Percentiles rank a stretch among this genome's conserved stretches.
Conservation (phyloP, 192 early-diverging fungal genomes). For the Jimgerdemannia flammicorona region DNA sequence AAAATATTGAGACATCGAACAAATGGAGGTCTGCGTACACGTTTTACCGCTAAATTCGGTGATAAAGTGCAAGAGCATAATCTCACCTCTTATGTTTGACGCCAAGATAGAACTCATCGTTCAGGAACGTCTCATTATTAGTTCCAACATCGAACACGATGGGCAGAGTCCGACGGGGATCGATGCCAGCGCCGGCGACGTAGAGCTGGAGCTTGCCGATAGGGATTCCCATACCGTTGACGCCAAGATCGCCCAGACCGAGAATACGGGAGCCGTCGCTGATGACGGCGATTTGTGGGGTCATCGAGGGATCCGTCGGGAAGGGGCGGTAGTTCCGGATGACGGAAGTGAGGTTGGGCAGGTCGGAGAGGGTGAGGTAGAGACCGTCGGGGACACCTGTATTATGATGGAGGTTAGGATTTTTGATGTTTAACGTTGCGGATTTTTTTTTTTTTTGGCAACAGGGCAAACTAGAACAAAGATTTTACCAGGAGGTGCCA, state of each 20-base stretch:
- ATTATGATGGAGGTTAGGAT: neutral
- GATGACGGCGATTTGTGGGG: constrained; percentile 87
- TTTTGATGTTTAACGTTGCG: too few species aligned
- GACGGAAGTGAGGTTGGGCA: constrained; percentile 70
- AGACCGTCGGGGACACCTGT: constrained; percentile 69
- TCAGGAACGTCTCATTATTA: constrained; percentile 74
- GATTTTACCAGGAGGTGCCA: constrained; percentile 61
- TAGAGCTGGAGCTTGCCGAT: constrained; percentile 95
- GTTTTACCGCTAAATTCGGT: too few species aligned
- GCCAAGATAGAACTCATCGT: constrained; percentile 91
- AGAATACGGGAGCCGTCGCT: constrained; percentile 94
- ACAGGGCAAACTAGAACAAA: too few species aligned
- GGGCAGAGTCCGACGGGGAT: constrained; percentile 83
- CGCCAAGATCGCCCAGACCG: constrained; percentile 91
- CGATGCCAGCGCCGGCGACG: constrained; percentile 79
- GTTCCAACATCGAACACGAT: constrained; percentile 92
- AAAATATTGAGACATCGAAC: too few species aligned
- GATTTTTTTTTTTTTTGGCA: too few species aligned
- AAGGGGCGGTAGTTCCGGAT: constrained; percentile 75
- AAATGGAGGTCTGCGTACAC: too few species aligned
- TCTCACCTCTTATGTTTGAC: constrained; percentile 59
- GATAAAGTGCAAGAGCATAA: neutral
- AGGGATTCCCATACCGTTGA: constrained; percentile 95
- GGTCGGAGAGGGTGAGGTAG: constrained; percentile 76
- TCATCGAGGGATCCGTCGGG: constrained; percentile 46